Evolutionary conservation across 2,329 filamentous ascomycete genomes (phyloP), one percentile per base, ranked within the genome.

Genomic region (Claviceps capensis): DNA sequence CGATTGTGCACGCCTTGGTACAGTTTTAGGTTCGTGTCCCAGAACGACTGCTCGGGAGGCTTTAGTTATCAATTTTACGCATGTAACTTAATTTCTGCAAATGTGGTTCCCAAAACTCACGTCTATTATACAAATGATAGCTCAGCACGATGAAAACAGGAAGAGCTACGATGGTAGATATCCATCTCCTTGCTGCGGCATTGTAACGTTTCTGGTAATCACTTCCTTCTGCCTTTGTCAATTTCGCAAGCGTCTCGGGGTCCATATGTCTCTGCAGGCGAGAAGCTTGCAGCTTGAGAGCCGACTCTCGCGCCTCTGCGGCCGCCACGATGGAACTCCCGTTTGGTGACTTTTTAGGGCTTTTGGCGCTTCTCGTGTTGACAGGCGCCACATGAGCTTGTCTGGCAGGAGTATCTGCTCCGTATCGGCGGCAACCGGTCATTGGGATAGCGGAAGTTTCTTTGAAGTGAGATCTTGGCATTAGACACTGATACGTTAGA

Each of bases 81-180:
- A 23, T 11, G 11, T 26, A 9, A 17, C 19, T 40, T 40, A 8
- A 17, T 19, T 34, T n/a, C 23, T 19, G 38, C 38, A 36, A 22
- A 7, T 34, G 5, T 6, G 30, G 8, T 16, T 16, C 8, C 16
- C 5, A 23, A 34, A 17, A 69, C 73, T 65, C 53, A 75, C 74
- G 59, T 62, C 73, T 64, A 46, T 78, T 70, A 61, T 74, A 79
- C 2, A 81, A 60, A 49, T 70, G 71, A 55, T 76, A 80, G 22
- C 76, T 78, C 26, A 74, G 76, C 48, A 81, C 76, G 14, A 79
- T 54, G 4, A 79, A 58, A 36, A 81, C 71, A 2, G 77, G 77
- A 63, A 78, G 58, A 23, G 73, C 75, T 51, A 79, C 69, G 57
- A 81, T 74, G 7, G 69, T 55, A 22, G 66, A 63, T 3, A 69